Evolutionary conservation across 2,329 filamentous ascomycete species (phyloP), one percentile per base, ranked within the genome.

Genomic region (Fusarium scirpi): DNA sequence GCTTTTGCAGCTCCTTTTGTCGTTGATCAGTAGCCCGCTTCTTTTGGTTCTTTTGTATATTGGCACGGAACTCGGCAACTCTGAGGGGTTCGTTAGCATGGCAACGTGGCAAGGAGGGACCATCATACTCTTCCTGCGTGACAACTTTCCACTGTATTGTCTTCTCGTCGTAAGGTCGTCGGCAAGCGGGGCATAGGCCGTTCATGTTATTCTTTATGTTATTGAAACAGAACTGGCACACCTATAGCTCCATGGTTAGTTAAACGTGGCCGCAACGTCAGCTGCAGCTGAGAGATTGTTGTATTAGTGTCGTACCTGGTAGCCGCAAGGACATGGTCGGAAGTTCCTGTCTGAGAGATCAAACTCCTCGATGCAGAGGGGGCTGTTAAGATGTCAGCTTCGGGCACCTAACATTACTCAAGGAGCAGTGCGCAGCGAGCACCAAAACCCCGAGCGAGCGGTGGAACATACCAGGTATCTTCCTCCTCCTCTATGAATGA

Each of bases 171-270:
- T 99, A 99, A 8, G 94, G 92, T 79, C 96, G 89, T 82, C 96
- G 90, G 80, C 96, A 99, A 73, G 97, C 97, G n/a, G 96, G 96
- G 81, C 96, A 99, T 62, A 98, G 87, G 38, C 95, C 94, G 79
- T 98, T 98, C 88, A 97, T 94, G 76, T 98, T 98, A 76, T 92
- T 97, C 83, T 97, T 97, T 80, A 99, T 97, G 80, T 98, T 99
- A 83, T 99, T 98, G 85, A 95, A 99, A 84, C 96, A 99, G 83
- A 99, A 99, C 85, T 99, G 97, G 82, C 96, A 99, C 80, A 99
- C 95, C 94, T 98, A 30, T 0, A 44, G 46, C 13, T 45, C 32
- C 20, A 44, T 27, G n/a, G 73, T 76, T 73, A 76, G 72, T 60
- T 52, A 61, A 58, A 73, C 65, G 70, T 70, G 71, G 67, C 67